Evolutionary conservation across 2,329 filamentous ascomycete species (phyloP), one percentile per base, ranked within the genome.

Genomic region (Penicillium sp.): DNA sequence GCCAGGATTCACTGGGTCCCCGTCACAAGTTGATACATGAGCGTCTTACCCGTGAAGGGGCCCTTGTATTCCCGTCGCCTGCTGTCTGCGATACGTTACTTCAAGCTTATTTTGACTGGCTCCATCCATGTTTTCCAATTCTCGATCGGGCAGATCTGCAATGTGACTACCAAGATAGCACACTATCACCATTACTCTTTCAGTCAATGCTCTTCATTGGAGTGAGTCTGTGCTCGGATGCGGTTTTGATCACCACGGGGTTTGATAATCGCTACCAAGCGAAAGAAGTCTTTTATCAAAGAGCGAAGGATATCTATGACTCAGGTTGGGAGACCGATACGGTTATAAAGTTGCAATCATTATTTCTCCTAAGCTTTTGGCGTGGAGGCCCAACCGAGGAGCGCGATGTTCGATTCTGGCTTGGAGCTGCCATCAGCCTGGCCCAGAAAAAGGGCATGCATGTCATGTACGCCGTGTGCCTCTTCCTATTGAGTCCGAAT

Each of bases 281-380:
- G 13, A 81, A 82, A 60, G 77, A 73, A 10, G 58, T 76, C 1
- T 75, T 82, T 8, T 83, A 83, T 54, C 78, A 76, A 3, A 67
- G 78, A 1, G 79, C 80, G 0, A 77, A 80, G 54, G 73, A 78
- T 15, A 74, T 83, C 0, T 83, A 80, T 46, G 79, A 83, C 56
- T 77, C 79, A 0, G 80, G 81, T 27, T 80, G 75, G 64, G 81
- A 84, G 60, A 76, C 75, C 16, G 77, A 82, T 39, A 79, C 79
- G 40, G 70, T 81, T 0, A 76, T 73, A 0, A 74, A 81, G 6
- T 72, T 83, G 0, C 80, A 82, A 61, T 74, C 78, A 0, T 60
- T 83, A 2, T 82, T 83, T 59, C 65, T 83, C 31, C 74, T 83
- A 70, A 82, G 80, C 59, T 83, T 82, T 56, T 83, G 80, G 81